These are phyloP conservation scores for Tylopilus sp. DNA, from an alignment of 768 basidiomycete genomes.

Conservation along the genomic window DNA sequence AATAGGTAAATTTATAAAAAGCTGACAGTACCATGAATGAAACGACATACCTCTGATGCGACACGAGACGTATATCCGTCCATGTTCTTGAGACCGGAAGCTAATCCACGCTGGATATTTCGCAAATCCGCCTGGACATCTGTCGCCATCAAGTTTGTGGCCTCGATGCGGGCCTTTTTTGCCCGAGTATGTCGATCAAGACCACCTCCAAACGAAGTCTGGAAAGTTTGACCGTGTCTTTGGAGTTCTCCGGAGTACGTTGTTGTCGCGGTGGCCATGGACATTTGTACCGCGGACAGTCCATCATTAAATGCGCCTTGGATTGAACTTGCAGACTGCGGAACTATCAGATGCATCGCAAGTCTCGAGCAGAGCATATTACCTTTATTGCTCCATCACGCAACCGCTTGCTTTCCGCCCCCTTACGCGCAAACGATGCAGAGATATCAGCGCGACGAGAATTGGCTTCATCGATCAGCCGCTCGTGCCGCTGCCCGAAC, in stretches of 20 bases:
- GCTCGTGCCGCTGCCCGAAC: slow-evolving; percentile 49
- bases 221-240: slow-evolving; percentile 43
- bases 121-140: slow-evolving; percentile 53
- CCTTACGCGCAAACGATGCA: slow-evolving; percentile 41
- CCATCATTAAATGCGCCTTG: slow-evolving; percentile 41
- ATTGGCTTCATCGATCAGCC: slow-evolving; percentile 41
- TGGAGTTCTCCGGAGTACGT: slow-evolving; percentile 53
- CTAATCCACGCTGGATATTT: slow-evolving; percentile 46
- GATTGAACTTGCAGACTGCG: slow-evolving; percentile 41
- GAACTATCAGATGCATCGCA: slow-evolving; percentile 11
- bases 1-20: background rate
- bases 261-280: slow-evolving; percentile 44
- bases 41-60: slow-evolving; percentile 47
- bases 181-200: slow-evolving; percentile 58
- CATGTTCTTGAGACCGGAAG: slow-evolving; percentile 47
- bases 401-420: slow-evolving; percentile 49
- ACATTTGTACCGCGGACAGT: slow-evolving; percentile 42
- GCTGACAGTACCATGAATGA: background rate
- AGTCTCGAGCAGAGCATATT: slow-evolving; percentile 4
- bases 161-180: slow-evolving; percentile 67
- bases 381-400: slow-evolving; percentile 64
- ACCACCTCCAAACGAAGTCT: slow-evolving; percentile 46
- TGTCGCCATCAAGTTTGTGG: slow-evolving; percentile 45
- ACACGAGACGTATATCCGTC: slow-evolving; percentile 43
- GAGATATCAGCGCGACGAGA: slow-evolving; percentile 41